Conservation (phyloP, 208 protist species). For the Phytomonas francai region DNA sequence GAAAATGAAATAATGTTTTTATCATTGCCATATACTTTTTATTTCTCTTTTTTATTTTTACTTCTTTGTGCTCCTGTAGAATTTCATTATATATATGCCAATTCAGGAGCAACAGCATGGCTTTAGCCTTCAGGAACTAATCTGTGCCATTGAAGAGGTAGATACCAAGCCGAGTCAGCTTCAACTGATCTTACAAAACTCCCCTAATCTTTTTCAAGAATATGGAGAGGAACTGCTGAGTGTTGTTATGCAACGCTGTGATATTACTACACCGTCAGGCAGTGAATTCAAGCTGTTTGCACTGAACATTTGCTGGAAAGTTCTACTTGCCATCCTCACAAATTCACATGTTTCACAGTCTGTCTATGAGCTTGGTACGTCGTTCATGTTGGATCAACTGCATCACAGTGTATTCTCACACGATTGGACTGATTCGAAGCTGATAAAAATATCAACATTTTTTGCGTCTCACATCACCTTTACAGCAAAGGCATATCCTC, state of each 20-base stretch:
- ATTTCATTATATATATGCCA: not conserved
- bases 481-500: slow-evolving; percentile 40
- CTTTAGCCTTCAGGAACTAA: not conserved
- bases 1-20: not conserved
- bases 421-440: slow-evolving; percentile 58
- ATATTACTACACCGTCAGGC: slow-evolving; percentile 17
- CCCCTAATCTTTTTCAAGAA: not conserved
- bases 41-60: slow-evolving; percentile 15
- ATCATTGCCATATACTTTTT: slow-evolving; percentile 6
- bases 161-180: not conserved
- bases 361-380: slow-evolving; percentile 22
- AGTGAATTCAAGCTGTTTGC: slow-evolving; percentile 24
- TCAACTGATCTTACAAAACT: not conserved
- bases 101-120: not conserved
- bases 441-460: slow-evolving; percentile 47
- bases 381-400: slow-evolving; percentile 58
- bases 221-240: slow-evolving; percentile 20
- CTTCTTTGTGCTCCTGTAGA: not conserved
- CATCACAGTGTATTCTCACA: slow-evolving; percentile 51
- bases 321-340: slow-evolving; percentile 40
- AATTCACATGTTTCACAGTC: slow-evolving; percentile 11
- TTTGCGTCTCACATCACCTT: slow-evolving; percentile 63
- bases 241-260: slow-evolving; percentile 33
- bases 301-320: slow-evolving; percentile 66
- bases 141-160: not conserved